Conservation (phyloP, 2,329 filamentous ascomycete genomes). For the Fusarium sp. region DNA sequence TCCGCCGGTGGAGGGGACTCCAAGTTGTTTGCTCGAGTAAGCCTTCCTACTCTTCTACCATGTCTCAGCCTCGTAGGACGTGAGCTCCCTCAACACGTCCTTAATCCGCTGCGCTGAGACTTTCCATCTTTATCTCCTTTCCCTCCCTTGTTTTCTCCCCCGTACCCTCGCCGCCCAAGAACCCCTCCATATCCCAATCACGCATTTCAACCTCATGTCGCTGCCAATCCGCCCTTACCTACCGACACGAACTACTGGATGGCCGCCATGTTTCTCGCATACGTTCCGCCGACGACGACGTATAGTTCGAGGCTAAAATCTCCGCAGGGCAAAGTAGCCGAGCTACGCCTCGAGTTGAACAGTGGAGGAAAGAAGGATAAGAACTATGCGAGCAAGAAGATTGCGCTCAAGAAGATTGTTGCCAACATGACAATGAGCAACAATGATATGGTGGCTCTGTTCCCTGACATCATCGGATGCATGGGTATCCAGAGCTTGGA, state of each 20-base stretch:
- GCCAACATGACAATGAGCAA: slow-evolving; percentile 99
- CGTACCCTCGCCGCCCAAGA: background rate
- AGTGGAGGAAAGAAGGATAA: slow-evolving; percentile 98
- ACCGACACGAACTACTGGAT: slow-evolving; percentile 22
- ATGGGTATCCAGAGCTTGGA: slow-evolving; percentile 96
- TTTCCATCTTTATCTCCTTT: slow-evolving; percentile 6
- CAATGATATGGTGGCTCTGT: slow-evolving; percentile 98
- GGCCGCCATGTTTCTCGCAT: slow-evolving; percentile 64
- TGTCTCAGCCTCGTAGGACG: slow-evolving; percentile 32
- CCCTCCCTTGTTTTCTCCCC: background rate
- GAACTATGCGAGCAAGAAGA: slow-evolving; percentile 94
- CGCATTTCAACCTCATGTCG: slow-evolving; percentile 20
- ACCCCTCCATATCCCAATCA: background rate
- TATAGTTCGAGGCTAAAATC: slow-evolving; percentile 64
- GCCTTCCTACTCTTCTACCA: slow-evolving; percentile 43
- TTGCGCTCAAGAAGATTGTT: slow-evolving; percentile 98
- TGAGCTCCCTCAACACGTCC: slow-evolving; percentile 13
- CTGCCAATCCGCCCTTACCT: slow-evolving; percentile 1
- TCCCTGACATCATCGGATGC: slow-evolving; percentile 93
- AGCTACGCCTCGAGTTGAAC: slow-evolving; percentile 93
- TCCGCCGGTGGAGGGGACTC: slow-evolving; percentile 84
- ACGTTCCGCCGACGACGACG: slow-evolving; percentile 57
- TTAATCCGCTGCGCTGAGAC: slow-evolving; percentile 10
- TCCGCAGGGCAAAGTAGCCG: slow-evolving; percentile 96
- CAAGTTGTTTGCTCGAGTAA: slow-evolving; percentile 98